phyloP scores from a whole-genome alignment of 23 red algal species.

The Gracilariopsis chorda region DNA sequence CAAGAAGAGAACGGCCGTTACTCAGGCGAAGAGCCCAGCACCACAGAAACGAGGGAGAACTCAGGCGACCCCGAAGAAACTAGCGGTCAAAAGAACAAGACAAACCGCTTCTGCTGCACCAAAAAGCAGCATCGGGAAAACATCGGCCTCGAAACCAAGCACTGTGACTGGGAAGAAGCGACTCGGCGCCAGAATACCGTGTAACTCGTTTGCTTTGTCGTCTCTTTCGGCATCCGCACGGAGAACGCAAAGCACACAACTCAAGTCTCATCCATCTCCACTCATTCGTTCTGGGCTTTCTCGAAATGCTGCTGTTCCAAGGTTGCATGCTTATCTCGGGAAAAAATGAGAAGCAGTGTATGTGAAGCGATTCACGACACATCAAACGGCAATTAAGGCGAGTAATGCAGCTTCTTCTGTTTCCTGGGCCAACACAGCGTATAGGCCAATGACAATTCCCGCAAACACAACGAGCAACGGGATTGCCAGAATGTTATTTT shows the following conservation, averaged over 20 bases:
- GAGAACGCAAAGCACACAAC: neutral
- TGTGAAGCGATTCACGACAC: neutral
- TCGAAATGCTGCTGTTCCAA: neutral
- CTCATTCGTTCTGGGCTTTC: slow-evolving; percentile 29
- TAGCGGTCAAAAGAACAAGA: neutral
- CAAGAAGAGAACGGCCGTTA: neutral
- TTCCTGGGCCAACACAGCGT: slow-evolving; percentile 49
- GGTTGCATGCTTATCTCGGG: slow-evolving; percentile 36
- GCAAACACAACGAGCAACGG: slow-evolving; percentile 1
- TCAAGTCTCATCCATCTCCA: neutral
- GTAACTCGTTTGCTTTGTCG: neutral
- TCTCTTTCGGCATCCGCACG: neutral
- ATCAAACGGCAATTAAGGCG: slow-evolving; percentile 12
- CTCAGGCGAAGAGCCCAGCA: neutral
- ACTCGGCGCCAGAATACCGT: slow-evolving; percentile 19
- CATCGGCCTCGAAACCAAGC: neutral
- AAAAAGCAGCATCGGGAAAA: neutral
- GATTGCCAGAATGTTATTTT: neutral
- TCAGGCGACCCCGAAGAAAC: neutral
- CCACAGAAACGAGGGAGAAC: neutral
- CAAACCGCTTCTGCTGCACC: neutral
- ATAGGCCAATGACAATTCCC: neutral
- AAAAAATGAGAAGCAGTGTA: neutral
- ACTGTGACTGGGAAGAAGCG: neutral
- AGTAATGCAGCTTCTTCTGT: slow-evolving; percentile 19